Conservation (phyloP, 768 basidiomycete species). For the Cubamyces lactineus region DNA sequence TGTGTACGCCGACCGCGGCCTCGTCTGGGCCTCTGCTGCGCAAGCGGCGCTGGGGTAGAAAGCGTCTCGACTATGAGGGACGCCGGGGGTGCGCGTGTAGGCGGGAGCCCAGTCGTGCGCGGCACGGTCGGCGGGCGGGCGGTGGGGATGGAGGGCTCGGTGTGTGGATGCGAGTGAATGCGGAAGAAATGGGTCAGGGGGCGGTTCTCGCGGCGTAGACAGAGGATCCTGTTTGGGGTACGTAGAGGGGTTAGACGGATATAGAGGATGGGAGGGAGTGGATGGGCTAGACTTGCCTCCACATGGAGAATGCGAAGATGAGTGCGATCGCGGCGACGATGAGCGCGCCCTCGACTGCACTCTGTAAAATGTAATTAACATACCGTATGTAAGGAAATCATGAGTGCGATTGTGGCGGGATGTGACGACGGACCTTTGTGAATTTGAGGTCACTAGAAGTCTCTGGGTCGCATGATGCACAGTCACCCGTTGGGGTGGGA, state of each 20-base stretch:
- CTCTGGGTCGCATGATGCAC: background rate
- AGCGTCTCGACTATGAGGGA: conserved; percentile 16
- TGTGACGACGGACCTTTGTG: conserved; percentile 11
- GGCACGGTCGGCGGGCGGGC: conserved; percentile 13
- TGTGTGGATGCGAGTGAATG: background rate
- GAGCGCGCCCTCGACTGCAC: conserved; percentile 20
- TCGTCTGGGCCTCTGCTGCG: background rate
- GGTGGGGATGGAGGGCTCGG: background rate
- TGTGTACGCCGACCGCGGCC: conserved; percentile 10
- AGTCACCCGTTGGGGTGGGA: conserved; percentile 5
- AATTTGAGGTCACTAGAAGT: background rate
- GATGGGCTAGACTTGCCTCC: conserved; percentile 11
- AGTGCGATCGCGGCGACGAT: conserved; percentile 13
- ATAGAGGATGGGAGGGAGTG: background rate
- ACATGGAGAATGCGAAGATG: conserved; percentile 1
- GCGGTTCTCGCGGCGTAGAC: conserved; percentile 11
- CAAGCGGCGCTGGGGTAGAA: background rate
- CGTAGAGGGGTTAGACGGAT: background rate
- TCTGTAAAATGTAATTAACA: background rate
- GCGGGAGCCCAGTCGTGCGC: conserved; percentile 21
- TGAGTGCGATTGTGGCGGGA: background rate
- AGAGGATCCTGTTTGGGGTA: background rate
- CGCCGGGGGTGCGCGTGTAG: background rate
- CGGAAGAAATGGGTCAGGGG: conserved; percentile 19
- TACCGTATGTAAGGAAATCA: background rate